Evolutionary conservation across 2,329 filamentous ascomycete genomes (phyloP), one percentile per base, ranked within the genome.

Genomic region (Amauroascus verrucosus): DNA sequence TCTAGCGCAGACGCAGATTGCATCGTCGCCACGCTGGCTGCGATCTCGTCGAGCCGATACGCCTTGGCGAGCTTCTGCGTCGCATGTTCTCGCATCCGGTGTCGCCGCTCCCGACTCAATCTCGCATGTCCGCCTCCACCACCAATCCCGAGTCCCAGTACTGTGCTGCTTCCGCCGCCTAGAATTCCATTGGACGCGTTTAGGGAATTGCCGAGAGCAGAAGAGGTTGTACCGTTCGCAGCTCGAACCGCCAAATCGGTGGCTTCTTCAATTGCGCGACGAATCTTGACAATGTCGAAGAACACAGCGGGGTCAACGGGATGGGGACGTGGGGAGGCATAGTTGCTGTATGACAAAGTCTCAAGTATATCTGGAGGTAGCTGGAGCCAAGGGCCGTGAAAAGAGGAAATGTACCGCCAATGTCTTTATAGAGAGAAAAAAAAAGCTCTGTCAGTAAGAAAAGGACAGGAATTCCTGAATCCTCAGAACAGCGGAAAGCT

Each of bases 341-440:
- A 90, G 71, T 91, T 93, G 66, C 81, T 82, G 70, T 88, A 82
- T 52, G 86, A 86, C 48, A 93, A 78, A 48, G 79, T 82, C 67
- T 90, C 84, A 69, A 94, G 82, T 54, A 89, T 80, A 68, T 91
- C 86, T 58, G 82, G 79, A 18, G 86, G 85, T 54, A 91, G 75
- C 67, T 88, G 84, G 13, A 90, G 79, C 88, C 88, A 93, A 60
- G 86, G 83, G 22, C 87, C 88, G 64, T 90, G 84, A 64, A 87
- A 93, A 26, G 83, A 85, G 20, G 86, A 89, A 55, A 93, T 89
- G 67, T 88, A 88, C 58, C 83, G 80, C 87, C 86, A 91, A 71
- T 91, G 86, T 67, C 87, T 91, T 60, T 26, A 26, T 30, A 16
- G 20, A 11, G 16, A 28, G 22, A 41, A 26, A 41, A 41, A 18